phyloP scores from a whole-genome alignment of 106 monocot species.

The Dendrobium officinale region DNA sequence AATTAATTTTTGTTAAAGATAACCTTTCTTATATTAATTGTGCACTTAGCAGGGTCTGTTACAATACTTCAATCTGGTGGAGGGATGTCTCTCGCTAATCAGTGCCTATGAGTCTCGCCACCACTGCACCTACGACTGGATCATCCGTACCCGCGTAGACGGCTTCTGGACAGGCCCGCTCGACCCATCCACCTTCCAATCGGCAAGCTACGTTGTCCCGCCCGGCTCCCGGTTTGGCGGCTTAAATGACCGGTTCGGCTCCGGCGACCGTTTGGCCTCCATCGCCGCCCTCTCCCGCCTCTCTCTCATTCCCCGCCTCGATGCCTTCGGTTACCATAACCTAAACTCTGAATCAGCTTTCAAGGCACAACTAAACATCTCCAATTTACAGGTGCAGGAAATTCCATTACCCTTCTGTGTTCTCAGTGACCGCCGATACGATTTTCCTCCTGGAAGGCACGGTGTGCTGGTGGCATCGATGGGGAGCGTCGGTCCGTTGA shows the following conservation, averaged over 20 bases:
- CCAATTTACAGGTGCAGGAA: background rate
- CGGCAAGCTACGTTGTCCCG: slow-evolving; percentile 52
- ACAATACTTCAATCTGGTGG: slow-evolving; percentile 75
- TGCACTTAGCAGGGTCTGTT: slow-evolving; percentile 50
- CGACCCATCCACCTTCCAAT: slow-evolving; percentile 16
- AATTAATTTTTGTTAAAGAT: too few species aligned
- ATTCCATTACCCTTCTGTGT: slow-evolving; percentile 40
- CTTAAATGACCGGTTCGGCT: slow-evolving; percentile 75
- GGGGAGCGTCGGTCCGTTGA: slow-evolving; percentile 61
- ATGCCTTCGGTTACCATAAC: slow-evolving; percentile 11
- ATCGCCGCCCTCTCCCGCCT: slow-evolving; percentile 42
- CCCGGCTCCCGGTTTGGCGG: slow-evolving; percentile 59
- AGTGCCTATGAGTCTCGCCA: slow-evolving; percentile 21
- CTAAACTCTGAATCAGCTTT: slow-evolving; percentile 68
- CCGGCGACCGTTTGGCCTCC: slow-evolving; percentile 43
- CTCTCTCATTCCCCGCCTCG: slow-evolving; percentile 34
- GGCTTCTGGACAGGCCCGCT: slow-evolving; percentile 66
- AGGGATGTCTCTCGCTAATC: slow-evolving; percentile 69
- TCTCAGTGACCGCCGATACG: slow-evolving; percentile 43
- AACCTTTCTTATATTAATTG: too few species aligned
- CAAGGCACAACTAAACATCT: slow-evolving; percentile 32
- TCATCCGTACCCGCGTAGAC: slow-evolving; percentile 78
- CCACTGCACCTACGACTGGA: slow-evolving; percentile 63
- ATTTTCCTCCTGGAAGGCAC: slow-evolving; percentile 30
- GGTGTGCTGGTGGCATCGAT: slow-evolving; percentile 80